Evolutionary conservation across 164 flowering plant genomes (phyloP).

Genomic region (Houttuynia cordata): DNA sequence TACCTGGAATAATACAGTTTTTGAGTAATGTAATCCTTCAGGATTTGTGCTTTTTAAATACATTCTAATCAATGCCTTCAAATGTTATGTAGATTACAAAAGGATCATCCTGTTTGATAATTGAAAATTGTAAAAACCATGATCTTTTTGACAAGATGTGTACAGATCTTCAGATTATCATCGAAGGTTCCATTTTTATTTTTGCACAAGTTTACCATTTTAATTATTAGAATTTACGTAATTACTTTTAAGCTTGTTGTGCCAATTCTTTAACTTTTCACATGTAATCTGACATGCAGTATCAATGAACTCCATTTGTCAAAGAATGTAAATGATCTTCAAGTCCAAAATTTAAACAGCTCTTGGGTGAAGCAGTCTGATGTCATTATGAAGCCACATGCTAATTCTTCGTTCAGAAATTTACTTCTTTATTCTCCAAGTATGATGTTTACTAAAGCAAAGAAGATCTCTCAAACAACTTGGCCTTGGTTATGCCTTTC

Average conservation of each 20-base stretch:
- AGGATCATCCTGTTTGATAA: constrained; percentile 34
- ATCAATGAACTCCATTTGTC: constrained; percentile 26
- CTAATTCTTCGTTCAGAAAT: constrained; percentile 33
- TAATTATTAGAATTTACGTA: background rate
- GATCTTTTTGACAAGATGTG: constrained; percentile 20
- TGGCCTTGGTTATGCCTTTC: background rate
- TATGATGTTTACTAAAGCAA: constrained; percentile 9
- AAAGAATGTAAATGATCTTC: constrained; percentile 2
- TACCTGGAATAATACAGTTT: too few relatives aligned
- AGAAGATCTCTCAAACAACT: background rate
- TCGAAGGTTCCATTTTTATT: constrained; percentile 27
- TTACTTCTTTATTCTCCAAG: constrained; percentile 70
- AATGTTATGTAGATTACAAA: constrained; percentile 8
- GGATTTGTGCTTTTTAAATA: background rate
- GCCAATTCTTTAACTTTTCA: constrained; percentile 1
- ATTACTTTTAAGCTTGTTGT: background rate
- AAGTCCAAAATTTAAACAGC: constrained; percentile 12
- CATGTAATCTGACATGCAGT: constrained; percentile 29
- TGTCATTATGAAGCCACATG: constrained; percentile 38
- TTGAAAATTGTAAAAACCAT: constrained; percentile 35
- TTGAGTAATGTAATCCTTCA: too few relatives aligned
- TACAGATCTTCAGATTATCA: constrained; percentile 27
- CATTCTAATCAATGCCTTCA: background rate
- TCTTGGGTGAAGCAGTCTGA: constrained; percentile 34
- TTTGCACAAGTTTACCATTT: background rate